Evolutionary conservation across 257 asterid genomes (phyloP).

Genomic region (Thymus quinquecostatus): DNA sequence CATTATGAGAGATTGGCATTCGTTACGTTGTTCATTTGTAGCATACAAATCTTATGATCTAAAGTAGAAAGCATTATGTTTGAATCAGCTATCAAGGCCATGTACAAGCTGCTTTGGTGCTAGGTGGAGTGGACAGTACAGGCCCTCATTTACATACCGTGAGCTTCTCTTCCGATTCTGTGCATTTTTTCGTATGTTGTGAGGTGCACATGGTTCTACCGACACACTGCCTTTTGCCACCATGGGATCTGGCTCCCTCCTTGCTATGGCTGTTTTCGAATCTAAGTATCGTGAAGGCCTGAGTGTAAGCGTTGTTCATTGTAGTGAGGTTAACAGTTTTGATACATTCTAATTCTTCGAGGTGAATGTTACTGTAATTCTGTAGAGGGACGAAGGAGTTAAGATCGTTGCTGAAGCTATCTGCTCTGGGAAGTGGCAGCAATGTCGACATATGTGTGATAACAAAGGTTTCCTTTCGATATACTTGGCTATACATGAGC

Average conservation of each 20-base stretch:
- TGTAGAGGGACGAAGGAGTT: conserved; percentile 84
- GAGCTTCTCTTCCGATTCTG: conserved; percentile 36
- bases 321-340: conserved; percentile 9
- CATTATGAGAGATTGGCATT: conserved; percentile 5
- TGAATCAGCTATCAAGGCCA: conserved; percentile 75
- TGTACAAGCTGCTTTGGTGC: conserved; percentile 89
- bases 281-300: conserved; percentile 77
- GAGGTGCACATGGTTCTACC: conserved; percentile 81
- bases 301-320: conserved; percentile 53
- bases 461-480: conserved; percentile 62
- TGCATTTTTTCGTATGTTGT: background rate
- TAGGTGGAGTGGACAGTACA: conserved; percentile 87
- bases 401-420: conserved; percentile 82
- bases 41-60: conserved; percentile 28
- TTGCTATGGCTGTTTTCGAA: conserved; percentile 87
- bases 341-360: conserved; percentile 1
- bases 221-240: conserved; percentile 90
- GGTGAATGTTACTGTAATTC: conserved; percentile 23
- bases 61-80: conserved; percentile 22
- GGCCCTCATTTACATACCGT: conserved; percentile 84
- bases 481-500: background rate
- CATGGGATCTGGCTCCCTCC: conserved; percentile 94
- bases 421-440: conserved; percentile 94
- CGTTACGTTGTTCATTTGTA: conserved; percentile 18
- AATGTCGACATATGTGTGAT: conserved; percentile 88